These are phyloP conservation scores for Adansonia digitata DNA, from an alignment of 345 rosid genomes.

Conservation along the genomic window DNA sequence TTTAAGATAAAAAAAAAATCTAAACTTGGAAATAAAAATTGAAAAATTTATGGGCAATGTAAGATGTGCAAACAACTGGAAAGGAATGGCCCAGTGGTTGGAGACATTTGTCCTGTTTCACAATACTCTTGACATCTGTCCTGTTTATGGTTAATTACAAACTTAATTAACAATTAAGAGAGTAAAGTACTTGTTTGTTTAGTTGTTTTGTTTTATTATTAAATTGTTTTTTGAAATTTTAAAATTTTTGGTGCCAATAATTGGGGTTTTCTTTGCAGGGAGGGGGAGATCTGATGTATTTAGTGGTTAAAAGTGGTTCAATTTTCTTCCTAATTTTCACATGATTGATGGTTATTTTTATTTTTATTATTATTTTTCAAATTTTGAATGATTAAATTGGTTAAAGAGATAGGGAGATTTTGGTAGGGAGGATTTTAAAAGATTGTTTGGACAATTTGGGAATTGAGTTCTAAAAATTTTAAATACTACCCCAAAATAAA, in stretches of 20 bases:
- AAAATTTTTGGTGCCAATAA: background rate
- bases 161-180: background rate
- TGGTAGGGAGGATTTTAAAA: background rate
- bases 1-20: background rate
- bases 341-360: background rate
- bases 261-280: background rate
- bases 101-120: conserved; percentile 25
- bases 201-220: background rate
- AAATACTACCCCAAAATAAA: no score
- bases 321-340: no score
- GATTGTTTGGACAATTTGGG: background rate
- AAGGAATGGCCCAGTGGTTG: conserved; percentile 25
- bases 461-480: no score
- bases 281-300: background rate
- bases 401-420: background rate
- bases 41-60: background rate
- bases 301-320: background rate
- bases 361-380: no score
- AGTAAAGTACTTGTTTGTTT: background rate
- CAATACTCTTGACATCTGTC: conserved; percentile 26
- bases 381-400: background rate
- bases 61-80: conserved; percentile 19
- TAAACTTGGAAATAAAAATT: background rate
- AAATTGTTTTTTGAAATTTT: background rate
- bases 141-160: background rate